Conservation (phyloP, 2,329 filamentous ascomycete species). For the Aspergillus japonicus region DNA sequence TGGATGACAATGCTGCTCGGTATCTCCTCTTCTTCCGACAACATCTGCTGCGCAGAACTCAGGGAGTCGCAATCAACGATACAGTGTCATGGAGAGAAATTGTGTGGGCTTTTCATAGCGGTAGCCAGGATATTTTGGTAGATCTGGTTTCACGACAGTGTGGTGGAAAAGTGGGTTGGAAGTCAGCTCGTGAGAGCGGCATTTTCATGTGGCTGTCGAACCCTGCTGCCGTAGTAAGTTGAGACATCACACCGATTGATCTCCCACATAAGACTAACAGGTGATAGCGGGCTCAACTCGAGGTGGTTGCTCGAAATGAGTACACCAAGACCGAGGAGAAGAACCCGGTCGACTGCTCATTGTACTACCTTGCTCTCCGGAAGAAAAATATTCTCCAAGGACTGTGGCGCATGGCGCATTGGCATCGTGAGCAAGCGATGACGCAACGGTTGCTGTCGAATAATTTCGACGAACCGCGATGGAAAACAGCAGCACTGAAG, state of each 20-base stretch:
- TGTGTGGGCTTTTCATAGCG: conserved; percentile 47
- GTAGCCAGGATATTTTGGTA: conserved; percentile 79
- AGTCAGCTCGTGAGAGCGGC: conserved; percentile 79
- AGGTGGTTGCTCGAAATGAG: conserved; percentile 86
- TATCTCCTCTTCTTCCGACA: conserved; percentile 88
- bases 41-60: conserved; percentile 67
- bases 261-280: conserved; percentile 12
- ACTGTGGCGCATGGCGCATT: conserved; percentile 89
- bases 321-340: conserved; percentile 85
- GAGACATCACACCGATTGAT: background rate
- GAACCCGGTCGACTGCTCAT: conserved; percentile 84
- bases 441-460: conserved; percentile 82
- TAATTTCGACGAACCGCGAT: conserved; percentile 82
- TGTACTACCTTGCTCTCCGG: conserved; percentile 85
- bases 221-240: conserved; percentile 67
- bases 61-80: conserved; percentile 61
- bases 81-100: conserved; percentile 56
- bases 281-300: conserved; percentile 70
- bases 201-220: conserved; percentile 95
- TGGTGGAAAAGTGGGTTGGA: conserved; percentile 78
- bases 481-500: conserved; percentile 86
- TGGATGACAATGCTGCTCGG: conserved; percentile 84
- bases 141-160: conserved; percentile 80
- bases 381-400: conserved; percentile 91
- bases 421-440: conserved; percentile 79